Conservation (phyloP, 306 rosid genomes). For the barrel medic (Medicago truncatula) region MtrunA17r5.0-ANR NC_053044.1:24811001-24811500, state of each 20-base stretch:
- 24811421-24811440: conserved; percentile 82
- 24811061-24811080: conserved; percentile 77
- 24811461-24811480: conserved; percentile 88
- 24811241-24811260: conserved; percentile 84
- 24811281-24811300: conserved; percentile 96
- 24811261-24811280: conserved; percentile 89
- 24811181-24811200: conserved; percentile 98
- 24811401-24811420: conserved; percentile 85
- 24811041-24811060: conserved; percentile 61
- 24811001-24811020: conserved; percentile 80
- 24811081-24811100: conserved; percentile 93
- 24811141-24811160: conserved; percentile 86
- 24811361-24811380: conserved; percentile 92
- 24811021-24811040: conserved; percentile 65
- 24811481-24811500: conserved; percentile 98
- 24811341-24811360: conserved; percentile 92
- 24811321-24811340: conserved; percentile 89
- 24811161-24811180: conserved; percentile 95
- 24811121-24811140: conserved; percentile 93
- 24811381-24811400: conserved; percentile 95
- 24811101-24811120: conserved; percentile 92
- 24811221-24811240: conserved; percentile 98
- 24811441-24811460: conserved; percentile 80
- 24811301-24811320: conserved; percentile 99
- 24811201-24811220: conserved; percentile 94